Conservation (phyloP, 768 basidiomycete genomes). For the Rhizopogon rudus region DNA sequence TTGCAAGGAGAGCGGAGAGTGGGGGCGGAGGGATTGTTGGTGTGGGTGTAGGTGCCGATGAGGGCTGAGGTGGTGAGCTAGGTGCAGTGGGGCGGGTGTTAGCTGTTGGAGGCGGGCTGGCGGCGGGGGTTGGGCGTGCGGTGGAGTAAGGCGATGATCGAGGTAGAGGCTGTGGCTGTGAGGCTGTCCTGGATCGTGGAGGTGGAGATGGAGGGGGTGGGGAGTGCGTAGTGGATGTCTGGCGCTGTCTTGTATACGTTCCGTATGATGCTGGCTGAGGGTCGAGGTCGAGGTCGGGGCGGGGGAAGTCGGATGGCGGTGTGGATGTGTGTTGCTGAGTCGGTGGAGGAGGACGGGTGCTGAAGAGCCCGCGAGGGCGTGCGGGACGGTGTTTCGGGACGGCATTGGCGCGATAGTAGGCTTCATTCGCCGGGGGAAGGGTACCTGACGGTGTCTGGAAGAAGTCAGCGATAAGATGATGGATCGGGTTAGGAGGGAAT, state of each 20-base stretch:
- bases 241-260: slow-evolving; percentile 1
- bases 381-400: slow-evolving; percentile 13
- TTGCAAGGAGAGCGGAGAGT: slow-evolving; percentile 63
- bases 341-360: slow-evolving; percentile 15
- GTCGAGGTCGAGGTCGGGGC: not conserved
- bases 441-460: slow-evolving; percentile 59
- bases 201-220: slow-evolving; percentile 5
- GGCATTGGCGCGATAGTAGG: slow-evolving; percentile 29
- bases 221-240: not conserved
- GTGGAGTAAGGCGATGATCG: not conserved
- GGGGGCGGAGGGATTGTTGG: slow-evolving; percentile 32
- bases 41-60: slow-evolving; percentile 34
- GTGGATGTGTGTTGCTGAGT: slow-evolving; percentile 20
- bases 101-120: slow-evolving; percentile 12
- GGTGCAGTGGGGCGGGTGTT: slow-evolving; percentile 6
- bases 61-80: slow-evolving; percentile 26
- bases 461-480: not conserved
- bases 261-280: not conserved
- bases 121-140: slow-evolving; percentile 4
- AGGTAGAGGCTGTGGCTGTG: slow-evolving; percentile 1
- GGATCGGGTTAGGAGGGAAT: slow-evolving; percentile 10
- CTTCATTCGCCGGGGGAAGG: slow-evolving; percentile 55
- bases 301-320: slow-evolving; percentile 5
- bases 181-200: slow-evolving; percentile 13
- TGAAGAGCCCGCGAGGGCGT: not conserved